phyloP scores from a whole-genome alignment of 75 land plant genomes.

The Picea sitchensis region DNA sequence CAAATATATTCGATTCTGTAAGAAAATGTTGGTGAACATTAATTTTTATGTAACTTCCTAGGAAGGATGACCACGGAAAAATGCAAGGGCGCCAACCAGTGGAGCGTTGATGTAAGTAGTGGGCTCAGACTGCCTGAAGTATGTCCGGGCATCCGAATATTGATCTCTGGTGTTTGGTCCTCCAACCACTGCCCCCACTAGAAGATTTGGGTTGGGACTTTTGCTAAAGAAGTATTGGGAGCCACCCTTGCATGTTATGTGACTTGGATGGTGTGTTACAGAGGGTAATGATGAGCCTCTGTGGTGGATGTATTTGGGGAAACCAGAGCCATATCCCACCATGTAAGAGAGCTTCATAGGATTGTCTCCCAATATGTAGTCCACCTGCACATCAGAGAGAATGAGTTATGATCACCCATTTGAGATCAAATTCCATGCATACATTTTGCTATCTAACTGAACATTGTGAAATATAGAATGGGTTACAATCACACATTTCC shows the following conservation, averaged over 20 bases:
- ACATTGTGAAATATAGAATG: not conserved
- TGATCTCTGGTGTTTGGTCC: constrained; percentile 56
- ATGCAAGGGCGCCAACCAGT: too few relatives aligned
- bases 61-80: too few relatives aligned
- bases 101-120: constrained; percentile 18
- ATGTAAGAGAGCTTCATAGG: constrained; percentile 66
- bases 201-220: constrained; percentile 45
- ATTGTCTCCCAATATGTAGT: constrained; percentile 72
- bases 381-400: constrained; percentile 33
- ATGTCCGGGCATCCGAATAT: constrained; percentile 38
- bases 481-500: not conserved
- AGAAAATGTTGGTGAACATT: too few relatives aligned
- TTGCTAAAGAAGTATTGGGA: constrained; percentile 19
- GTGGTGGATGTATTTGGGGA: constrained; percentile 62
- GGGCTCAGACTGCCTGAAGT: constrained; percentile 52
- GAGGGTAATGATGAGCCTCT: constrained; percentile 58
- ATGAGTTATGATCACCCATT: not conserved
- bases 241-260: constrained; percentile 48
- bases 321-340: constrained; percentile 59
- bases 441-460: not conserved
- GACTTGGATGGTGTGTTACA: constrained; percentile 15
- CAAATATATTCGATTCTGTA: too few relatives aligned
- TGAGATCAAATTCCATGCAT: not conserved
- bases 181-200: constrained; percentile 69
- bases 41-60: too few relatives aligned